Percentiles rank a stretch among this genome's conserved stretches.
These are phyloP conservation scores for Haematococcus lacustris DNA, from an alignment of 139 green algal genomes.

Conservation along the genomic window DNA sequence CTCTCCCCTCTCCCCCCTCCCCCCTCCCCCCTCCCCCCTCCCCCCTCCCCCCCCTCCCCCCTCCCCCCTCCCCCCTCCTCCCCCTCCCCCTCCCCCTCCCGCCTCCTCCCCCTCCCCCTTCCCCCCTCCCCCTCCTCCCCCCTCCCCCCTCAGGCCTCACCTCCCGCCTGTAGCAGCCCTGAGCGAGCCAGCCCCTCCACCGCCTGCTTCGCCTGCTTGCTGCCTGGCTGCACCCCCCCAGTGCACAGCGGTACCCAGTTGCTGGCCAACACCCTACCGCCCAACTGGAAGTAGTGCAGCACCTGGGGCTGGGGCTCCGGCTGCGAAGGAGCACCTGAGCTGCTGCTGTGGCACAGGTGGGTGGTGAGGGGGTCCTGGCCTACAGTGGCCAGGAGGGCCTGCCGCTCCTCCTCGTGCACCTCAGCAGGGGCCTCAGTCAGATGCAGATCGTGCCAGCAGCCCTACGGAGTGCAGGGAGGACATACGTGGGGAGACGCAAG, in stretches of 20 bases:
- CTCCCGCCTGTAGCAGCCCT: slow-evolving; percentile 18
- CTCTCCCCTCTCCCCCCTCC: too few relatives aligned
- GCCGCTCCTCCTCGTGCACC: slow-evolving; percentile 3
- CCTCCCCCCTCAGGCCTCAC: neutral
- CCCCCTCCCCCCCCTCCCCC: neutral
- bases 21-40: too few relatives aligned
- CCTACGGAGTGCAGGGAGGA: too few relatives aligned
- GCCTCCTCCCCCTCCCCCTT: neutral
- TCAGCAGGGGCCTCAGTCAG: slow-evolving; percentile 14
- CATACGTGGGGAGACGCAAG: too few relatives aligned
- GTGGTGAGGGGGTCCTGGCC: neutral
- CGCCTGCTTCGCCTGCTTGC: neutral
- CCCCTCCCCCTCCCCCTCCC: neutral
- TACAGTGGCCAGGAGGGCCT: neutral
- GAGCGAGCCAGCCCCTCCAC: slow-evolving; percentile 30
- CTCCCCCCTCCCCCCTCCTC: neutral
- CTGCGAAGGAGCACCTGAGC: neutral
- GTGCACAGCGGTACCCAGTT: slow-evolving; percentile 85
- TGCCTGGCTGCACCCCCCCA: slow-evolving; percentile 13
- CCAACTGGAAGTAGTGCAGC: neutral
- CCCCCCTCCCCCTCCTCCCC: too few relatives aligned
- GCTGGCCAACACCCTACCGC: slow-evolving; percentile 44
- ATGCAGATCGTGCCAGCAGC: slow-evolving; percentile 67
- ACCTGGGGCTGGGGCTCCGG: neutral
- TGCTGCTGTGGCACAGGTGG: neutral